Evolutionary conservation across 2,329 filamentous ascomycete species (phyloP).

Genomic region (Lojkania enalia): DNA sequence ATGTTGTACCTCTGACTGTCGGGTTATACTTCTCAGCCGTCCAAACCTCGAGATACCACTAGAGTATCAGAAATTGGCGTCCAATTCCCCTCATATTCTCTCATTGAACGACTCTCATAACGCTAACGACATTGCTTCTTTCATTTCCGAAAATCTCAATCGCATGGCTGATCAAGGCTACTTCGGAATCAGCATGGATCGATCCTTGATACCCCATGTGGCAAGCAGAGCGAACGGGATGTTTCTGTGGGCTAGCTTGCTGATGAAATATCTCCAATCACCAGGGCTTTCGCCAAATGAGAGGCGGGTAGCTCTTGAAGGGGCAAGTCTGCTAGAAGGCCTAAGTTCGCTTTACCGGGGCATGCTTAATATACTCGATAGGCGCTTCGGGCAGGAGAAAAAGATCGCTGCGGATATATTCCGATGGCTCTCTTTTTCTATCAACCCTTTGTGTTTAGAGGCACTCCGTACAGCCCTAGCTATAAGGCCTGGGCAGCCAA

Average conservation of each 20-base stretch:
- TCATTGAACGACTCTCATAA: slow-evolving; percentile 23
- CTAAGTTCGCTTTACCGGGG: slow-evolving; percentile 26
- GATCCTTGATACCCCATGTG: slow-evolving; percentile 21
- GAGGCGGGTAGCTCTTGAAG: slow-evolving; percentile 21
- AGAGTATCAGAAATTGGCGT: slow-evolving; percentile 35
- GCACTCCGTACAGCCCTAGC: slow-evolving; percentile 27
- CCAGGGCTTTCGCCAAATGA: slow-evolving; percentile 30
- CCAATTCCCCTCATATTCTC: slow-evolving; percentile 29
- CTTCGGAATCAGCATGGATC: slow-evolving; percentile 34
- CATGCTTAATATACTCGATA: slow-evolving; percentile 25
- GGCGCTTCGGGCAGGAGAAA: slow-evolving; percentile 23
- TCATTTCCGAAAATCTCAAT: slow-evolving; percentile 23
- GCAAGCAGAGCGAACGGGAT: slow-evolving; percentile 25
- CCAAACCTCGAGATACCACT: slow-evolving; percentile 29
- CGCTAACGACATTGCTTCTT: slow-evolving; percentile 20
- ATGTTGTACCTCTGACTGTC: slow-evolving; percentile 28
- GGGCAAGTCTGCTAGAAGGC: slow-evolving; percentile 21
- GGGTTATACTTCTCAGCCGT: slow-evolving; percentile 31
- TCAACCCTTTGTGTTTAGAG: slow-evolving; percentile 23
- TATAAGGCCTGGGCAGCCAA: slow-evolving; percentile 13
- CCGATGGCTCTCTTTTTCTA: slow-evolving; percentile 30
- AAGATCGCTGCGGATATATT: slow-evolving; percentile 26
- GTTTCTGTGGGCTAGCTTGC: slow-evolving; percentile 34
- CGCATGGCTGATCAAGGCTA: slow-evolving; percentile 34
- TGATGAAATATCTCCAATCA: slow-evolving; percentile 30